Evolutionary conservation across 495 filamentous ascomycete species (phyloP), one percentile per base, ranked within the genome.

Genomic region (Aspergillus nidulans): DNA sequence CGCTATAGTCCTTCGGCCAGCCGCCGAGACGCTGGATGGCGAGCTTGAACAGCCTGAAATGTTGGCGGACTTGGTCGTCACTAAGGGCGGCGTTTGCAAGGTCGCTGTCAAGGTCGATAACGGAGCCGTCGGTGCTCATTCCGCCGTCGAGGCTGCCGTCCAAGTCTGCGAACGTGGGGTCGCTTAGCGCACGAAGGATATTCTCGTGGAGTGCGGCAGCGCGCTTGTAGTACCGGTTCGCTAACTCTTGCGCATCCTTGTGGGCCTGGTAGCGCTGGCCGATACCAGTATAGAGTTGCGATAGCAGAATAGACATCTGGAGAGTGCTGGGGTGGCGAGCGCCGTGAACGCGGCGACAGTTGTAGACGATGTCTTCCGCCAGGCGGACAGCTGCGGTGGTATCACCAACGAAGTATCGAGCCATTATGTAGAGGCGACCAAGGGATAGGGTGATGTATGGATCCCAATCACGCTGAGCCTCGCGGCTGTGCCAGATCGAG

Each of bases 331-430:
- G 49, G 59, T 73, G 65, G 44, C 62, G 67, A 36, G 67, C 55
- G n/a, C 69, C 69, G 52, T 74, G 67, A 18, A 74, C 71, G 23
- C 69, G 68, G n/a, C 67, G 67, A 58, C 67, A 72, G 57, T 75
- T 75, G 59, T 75, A 75, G 2, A 71, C 67, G n/a, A 73, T 70
- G 36, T 75, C 72, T 57, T 75, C 70, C n/a, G 72, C 69, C 7
- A 75, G 62, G 20, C 72, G 72, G 25, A 69, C 42, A 1, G 72
- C 70, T 23, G 66, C 70, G 6, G 59, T 42, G 1, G 54, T 42
- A 20, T 73, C 68, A 25, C 63, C 68, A 15, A 63, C 57, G 12
- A 70, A 59, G 51, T 69, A 73, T 39, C 70, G 69, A 28, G 60
- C 69, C n/a, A 73, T 56, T 40, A 71, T 68, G 51, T 66, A 65